Conservation (phyloP, 176 grass and related monocot species). For the Areca catechu region DNA sequence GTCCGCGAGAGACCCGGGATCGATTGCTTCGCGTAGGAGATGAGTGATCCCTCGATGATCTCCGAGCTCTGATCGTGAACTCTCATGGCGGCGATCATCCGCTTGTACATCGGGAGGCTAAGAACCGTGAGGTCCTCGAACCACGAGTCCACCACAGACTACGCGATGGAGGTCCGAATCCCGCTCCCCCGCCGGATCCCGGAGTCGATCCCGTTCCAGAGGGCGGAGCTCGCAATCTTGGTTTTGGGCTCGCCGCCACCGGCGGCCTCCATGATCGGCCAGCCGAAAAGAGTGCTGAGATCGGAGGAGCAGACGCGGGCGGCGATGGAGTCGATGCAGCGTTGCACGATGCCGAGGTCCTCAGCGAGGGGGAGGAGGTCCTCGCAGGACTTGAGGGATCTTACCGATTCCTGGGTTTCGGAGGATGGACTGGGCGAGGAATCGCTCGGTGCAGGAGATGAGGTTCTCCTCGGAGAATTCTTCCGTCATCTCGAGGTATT, state of each 20-base stretch:
- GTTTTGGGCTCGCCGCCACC: background rate
- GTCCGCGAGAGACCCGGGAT: constrained; percentile 79
- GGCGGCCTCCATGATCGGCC: constrained; percentile 55
- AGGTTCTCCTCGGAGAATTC: constrained; percentile 85
- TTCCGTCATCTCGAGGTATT: constrained; percentile 76
- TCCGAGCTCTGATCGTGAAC: constrained; percentile 50
- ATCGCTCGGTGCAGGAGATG: constrained; percentile 58
- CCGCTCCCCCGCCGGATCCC: constrained; percentile 6
- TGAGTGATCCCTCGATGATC: constrained; percentile 65
- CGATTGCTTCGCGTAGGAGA: constrained; percentile 80
- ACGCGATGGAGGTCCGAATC: background rate
- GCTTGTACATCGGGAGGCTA: constrained; percentile 55
- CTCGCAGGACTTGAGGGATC: constrained; percentile 78
- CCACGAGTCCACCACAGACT: constrained; percentile 30
- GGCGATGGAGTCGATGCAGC: constrained; percentile 69
- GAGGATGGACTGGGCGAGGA: constrained; percentile 54
- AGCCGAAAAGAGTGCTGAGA: constrained; percentile 69
- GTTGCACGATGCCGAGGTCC: constrained; percentile 52
- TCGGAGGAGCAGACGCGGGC: constrained; percentile 52
- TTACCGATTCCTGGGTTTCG: constrained; percentile 68
- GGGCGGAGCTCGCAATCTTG: background rate
- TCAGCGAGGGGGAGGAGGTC: constrained; percentile 53
- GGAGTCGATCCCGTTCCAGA: constrained; percentile 6
- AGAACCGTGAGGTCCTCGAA: constrained; percentile 75
- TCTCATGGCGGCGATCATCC: constrained; percentile 78